phyloP scores from a whole-genome alignment of 148 eudicot genomes.

The Mesembryanthemum crystallinum region DNA sequence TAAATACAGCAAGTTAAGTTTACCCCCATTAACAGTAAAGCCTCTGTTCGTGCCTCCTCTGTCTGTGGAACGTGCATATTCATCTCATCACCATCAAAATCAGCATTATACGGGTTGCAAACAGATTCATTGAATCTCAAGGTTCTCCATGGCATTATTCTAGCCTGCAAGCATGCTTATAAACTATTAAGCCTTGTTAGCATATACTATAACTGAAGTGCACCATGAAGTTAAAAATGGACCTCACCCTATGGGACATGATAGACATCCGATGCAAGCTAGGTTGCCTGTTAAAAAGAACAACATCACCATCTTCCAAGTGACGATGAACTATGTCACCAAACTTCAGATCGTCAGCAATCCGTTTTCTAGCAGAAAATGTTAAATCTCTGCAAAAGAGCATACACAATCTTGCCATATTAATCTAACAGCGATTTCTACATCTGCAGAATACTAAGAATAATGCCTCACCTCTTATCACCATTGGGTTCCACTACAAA shows the following conservation, averaged over 20 bases:
- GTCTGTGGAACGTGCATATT: constrained; percentile 99
- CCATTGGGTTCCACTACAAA: constrained; percentile 61
- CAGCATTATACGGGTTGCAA: constrained; percentile 99
- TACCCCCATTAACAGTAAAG: constrained; percentile 97
- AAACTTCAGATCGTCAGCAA: constrained; percentile 80
- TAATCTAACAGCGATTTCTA: constrained; percentile 2
- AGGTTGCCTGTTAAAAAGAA: constrained; percentile 96
- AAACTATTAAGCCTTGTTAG: constrained; percentile 10
- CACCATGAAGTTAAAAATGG: constrained; percentile 5
- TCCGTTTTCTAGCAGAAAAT: constrained; percentile 56
- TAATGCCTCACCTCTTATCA: constrained; percentile 47
- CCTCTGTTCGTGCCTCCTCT: constrained; percentile 94
- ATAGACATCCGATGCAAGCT: constrained; percentile 99
- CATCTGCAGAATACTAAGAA: neutral
- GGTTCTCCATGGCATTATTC: constrained; percentile 99
- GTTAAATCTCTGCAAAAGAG: constrained; percentile 56
- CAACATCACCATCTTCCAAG: constrained; percentile 89
- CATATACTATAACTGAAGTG: neutral
- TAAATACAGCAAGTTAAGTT: neutral
- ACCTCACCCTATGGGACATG: constrained; percentile 87
- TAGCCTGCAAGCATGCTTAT: constrained; percentile 54
- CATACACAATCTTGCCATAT: constrained; percentile 9
- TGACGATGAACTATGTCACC: constrained; percentile 89
- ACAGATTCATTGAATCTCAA: constrained; percentile 97
- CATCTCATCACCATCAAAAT: constrained; percentile 99